Percentiles rank a stretch among this genome's conserved stretches.
Conservation (phyloP, 495 filamentous ascomycete species). For the Tuber microsphaerosporum region DNA sequence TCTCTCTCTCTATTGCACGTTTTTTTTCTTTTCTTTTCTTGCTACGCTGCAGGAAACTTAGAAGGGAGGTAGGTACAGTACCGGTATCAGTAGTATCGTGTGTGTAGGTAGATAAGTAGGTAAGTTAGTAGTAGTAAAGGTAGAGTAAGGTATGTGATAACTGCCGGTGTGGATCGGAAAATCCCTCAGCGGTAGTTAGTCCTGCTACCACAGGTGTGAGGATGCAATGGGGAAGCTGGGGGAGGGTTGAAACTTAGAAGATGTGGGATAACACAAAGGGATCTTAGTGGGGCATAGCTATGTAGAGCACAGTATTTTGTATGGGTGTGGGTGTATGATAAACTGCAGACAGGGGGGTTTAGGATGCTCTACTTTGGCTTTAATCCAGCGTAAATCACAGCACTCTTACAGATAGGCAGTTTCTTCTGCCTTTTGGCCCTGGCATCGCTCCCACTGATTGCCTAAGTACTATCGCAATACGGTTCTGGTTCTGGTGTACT, state of each 20-base stretch:
- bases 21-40: background rate
- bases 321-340: background rate
- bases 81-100: constrained; percentile 18
- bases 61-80: background rate
- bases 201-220: background rate
- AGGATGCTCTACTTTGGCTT: background rate
- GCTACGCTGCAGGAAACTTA: background rate
- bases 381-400: background rate
- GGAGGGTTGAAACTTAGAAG: background rate
- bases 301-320: background rate
- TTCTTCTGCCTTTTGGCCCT: background rate
- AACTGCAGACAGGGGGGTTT: background rate
- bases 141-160: background rate
- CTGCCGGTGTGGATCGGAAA: constrained; percentile 26
- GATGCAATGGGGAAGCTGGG: background rate
- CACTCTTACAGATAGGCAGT: background rate
- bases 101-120: constrained; percentile 16
- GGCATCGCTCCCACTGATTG: background rate
- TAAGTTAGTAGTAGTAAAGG: background rate
- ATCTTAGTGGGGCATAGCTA: background rate
- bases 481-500: background rate
- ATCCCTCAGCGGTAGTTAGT: constrained; percentile 36
- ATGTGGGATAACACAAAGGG: background rate
- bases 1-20: constrained; percentile 12
- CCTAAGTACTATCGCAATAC: background rate